phyloP scores from a whole-genome alignment of 202 grass and related monocot genomes.

The Panicum virgatum region DNA sequence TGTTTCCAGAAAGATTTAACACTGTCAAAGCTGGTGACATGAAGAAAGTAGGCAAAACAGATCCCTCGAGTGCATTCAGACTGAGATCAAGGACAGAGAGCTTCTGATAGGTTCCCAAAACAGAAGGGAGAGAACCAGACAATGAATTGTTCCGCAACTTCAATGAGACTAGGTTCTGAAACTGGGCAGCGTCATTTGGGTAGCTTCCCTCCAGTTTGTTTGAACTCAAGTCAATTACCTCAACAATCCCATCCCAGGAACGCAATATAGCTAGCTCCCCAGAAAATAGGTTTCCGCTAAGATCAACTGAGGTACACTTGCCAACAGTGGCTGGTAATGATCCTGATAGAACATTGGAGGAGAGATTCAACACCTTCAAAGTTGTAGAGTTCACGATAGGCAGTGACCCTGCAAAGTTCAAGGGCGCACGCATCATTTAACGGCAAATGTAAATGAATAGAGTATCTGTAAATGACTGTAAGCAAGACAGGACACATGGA shows the following conservation, averaged over 20 bases:
- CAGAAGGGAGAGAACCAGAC: slow-evolving; percentile 75
- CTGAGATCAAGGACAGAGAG: slow-evolving; percentile 87
- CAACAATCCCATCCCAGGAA: slow-evolving; percentile 64
- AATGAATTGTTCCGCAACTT: slow-evolving; percentile 82
- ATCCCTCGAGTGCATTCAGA: slow-evolving; percentile 76
- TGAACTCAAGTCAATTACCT: slow-evolving; percentile 89
- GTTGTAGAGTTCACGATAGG: slow-evolving; percentile 78
- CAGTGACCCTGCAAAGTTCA: slow-evolving; percentile 61
- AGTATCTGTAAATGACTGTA: not conserved
- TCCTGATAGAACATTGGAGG: slow-evolving; percentile 80
- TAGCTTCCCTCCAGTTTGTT: slow-evolving; percentile 75
- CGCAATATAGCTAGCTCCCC: slow-evolving; percentile 70
- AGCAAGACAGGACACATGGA: not conserved
- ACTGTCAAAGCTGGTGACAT: slow-evolving; percentile 64
- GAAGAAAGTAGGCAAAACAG: slow-evolving; percentile 76
- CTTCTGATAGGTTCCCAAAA: slow-evolving; percentile 75
- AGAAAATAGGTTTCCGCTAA: slow-evolving; percentile 72
- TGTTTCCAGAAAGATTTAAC: slow-evolving; percentile 85
- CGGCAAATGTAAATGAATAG: not conserved
- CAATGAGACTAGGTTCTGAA: slow-evolving; percentile 68
- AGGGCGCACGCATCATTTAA: slow-evolving; percentile 22
- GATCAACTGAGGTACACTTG: slow-evolving; percentile 68
- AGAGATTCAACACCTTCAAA: slow-evolving; percentile 88
- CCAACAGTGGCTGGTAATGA: slow-evolving; percentile 65
- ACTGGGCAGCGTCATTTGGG: slow-evolving; percentile 76